Evolutionary conservation across 306 rosid species (phyloP).

Genomic region (Vigna trinervia): DNA sequence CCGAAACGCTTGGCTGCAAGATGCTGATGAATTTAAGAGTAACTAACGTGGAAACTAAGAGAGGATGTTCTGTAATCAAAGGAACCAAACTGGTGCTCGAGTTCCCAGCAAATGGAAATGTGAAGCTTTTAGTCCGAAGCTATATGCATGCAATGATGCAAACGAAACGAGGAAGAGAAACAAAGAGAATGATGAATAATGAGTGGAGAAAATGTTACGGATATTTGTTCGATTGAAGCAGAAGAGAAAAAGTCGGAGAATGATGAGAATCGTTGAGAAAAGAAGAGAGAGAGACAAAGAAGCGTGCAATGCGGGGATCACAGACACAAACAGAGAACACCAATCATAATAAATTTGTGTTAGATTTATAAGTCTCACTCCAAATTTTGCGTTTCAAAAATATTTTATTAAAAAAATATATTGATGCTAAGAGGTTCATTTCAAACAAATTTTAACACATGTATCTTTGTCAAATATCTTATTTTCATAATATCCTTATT

Average conservation of each 20-base stretch:
- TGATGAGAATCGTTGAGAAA: conserved; percentile 3
- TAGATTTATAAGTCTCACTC: not conserved
- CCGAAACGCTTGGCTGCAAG: conserved; percentile 25
- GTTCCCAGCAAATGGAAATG: conserved; percentile 11
- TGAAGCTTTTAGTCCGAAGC: not conserved
- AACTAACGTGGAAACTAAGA: not conserved
- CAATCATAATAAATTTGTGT: not conserved
- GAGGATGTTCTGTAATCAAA: conserved; percentile 9
- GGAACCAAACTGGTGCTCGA: conserved; percentile 40
- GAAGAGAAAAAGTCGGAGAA: conserved; percentile 32
- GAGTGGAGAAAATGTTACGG: conserved; percentile 3
- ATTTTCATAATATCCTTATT: too few relatives aligned
- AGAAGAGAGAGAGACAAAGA: not conserved
- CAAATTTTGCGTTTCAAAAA: too few relatives aligned
- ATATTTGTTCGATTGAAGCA: conserved; percentile 10
- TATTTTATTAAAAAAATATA: too few relatives aligned
- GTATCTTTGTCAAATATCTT: too few relatives aligned
- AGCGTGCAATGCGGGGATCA: conserved; percentile 18
- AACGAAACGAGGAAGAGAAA: not conserved
- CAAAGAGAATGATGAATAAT: not conserved
- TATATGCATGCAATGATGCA: not conserved
- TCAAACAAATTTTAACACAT: too few relatives aligned
- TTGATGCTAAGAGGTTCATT: too few relatives aligned
- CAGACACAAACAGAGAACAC: not conserved
- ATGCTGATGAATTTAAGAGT: conserved; percentile 18